These are phyloP conservation scores for Penicillium herquei DNA, from an alignment of 495 filamentous ascomycete genomes.

Conservation along the genomic window DNA sequence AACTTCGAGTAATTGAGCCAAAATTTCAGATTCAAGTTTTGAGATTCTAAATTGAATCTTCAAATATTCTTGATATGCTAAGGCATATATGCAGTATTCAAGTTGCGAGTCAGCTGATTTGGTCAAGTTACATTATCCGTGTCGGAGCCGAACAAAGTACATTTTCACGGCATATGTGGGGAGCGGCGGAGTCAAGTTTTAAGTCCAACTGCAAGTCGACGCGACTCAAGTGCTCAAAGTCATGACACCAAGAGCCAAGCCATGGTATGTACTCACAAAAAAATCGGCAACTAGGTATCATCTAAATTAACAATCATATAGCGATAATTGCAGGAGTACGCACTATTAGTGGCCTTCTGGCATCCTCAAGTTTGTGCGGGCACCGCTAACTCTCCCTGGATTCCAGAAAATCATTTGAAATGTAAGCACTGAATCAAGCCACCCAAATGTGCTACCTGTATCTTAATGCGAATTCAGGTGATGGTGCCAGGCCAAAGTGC, in stretches of 20 bases:
- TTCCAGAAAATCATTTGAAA: slow-evolving; percentile 13
- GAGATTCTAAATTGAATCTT: neutral
- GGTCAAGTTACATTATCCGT: neutral
- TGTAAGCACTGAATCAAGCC: neutral
- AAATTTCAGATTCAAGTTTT: too few relatives aligned
- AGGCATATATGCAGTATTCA: too few relatives aligned
- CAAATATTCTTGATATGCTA: too few relatives aligned
- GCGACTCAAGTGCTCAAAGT: neutral
- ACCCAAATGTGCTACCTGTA: neutral
- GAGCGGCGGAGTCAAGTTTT: too few relatives aligned
- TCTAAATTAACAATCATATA: slow-evolving; percentile 1
- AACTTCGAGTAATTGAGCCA: too few relatives aligned
- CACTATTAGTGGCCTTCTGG: too few relatives aligned
- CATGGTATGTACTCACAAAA: slow-evolving; percentile 5
- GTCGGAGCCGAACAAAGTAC: too few relatives aligned
- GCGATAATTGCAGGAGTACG: slow-evolving; percentile 16
- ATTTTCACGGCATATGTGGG: too few relatives aligned
- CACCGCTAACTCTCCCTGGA: neutral
- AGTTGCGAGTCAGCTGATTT: neutral
- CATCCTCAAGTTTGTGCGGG: neutral
- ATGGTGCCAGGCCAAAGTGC: slow-evolving; percentile 14
- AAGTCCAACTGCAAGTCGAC: too few relatives aligned
- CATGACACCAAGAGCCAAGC: slow-evolving; percentile 8
- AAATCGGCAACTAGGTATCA: neutral
- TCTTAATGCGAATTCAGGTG: slow-evolving; percentile 5